A percentile compares a stretch with the other conserved stretches of the same genome.
These are phyloP conservation scores for Claviceps humidiphila DNA, from an alignment of 2,329 filamentous ascomycete species.

Conservation along the genomic window DNA sequence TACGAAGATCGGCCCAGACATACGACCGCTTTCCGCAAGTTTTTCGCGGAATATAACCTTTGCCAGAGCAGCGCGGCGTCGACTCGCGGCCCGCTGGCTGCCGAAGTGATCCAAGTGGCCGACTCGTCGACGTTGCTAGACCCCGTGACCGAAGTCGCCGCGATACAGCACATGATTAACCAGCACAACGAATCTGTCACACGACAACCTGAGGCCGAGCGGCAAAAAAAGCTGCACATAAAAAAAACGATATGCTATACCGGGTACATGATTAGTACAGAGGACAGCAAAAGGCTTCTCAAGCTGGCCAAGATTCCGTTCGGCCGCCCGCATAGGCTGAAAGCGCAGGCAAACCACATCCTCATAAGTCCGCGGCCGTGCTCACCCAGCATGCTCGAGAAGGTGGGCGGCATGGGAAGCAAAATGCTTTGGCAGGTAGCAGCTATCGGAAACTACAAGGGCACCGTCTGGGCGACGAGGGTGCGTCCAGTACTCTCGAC, in stretches of 20 bases:
- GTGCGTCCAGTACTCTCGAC: slow-evolving; percentile 58
- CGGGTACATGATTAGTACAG: slow-evolving; percentile 67
- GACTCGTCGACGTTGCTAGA: slow-evolving; percentile 63
- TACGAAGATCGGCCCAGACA: slow-evolving; percentile 56
- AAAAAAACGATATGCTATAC: slow-evolving; percentile 86
- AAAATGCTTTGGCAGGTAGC: slow-evolving; percentile 77
- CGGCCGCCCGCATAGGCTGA: slow-evolving; percentile 58
- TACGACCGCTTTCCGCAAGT: slow-evolving; percentile 73
- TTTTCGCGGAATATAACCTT: slow-evolving; percentile 66
- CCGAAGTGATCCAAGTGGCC: slow-evolving; percentile 76
- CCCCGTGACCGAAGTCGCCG: slow-evolving; percentile 64
- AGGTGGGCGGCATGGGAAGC: slow-evolving; percentile 74
- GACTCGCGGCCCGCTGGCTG: slow-evolving; percentile 50
- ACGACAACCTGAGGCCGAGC: slow-evolving; percentile 20
- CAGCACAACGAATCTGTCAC: slow-evolving; percentile 54
- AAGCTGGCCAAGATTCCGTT: slow-evolving; percentile 53
- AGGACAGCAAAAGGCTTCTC: slow-evolving; percentile 60
- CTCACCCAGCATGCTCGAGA: slow-evolving; percentile 58
- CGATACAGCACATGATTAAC: slow-evolving; percentile 83
- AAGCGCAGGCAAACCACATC: slow-evolving; percentile 77
- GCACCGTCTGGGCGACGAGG: slow-evolving; percentile 76
- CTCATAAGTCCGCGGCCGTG: slow-evolving; percentile 74
- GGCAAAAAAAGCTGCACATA: slow-evolving; percentile 47
- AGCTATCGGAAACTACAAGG: slow-evolving; percentile 60
- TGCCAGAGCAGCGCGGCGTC: slow-evolving; percentile 32